Conservation (phyloP, 2,329 filamentous ascomycete species). For the Aspergillus quadrilineatus region DNA sequence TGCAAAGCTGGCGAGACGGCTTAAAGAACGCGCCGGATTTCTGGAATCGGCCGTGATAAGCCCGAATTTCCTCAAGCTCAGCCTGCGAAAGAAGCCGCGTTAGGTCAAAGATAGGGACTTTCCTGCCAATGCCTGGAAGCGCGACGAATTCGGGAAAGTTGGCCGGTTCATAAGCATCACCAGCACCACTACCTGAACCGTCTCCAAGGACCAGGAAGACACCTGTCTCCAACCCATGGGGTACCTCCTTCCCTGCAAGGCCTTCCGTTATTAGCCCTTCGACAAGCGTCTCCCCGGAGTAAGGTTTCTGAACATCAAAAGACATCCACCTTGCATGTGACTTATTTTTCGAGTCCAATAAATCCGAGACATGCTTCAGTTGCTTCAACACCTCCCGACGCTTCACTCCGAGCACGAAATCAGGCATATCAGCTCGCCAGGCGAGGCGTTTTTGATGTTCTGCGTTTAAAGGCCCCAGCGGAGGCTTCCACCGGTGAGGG, state of each 20-base stretch:
- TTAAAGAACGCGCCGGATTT: slow-evolving; percentile 38
- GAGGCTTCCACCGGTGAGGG: slow-evolving; percentile 38
- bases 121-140: slow-evolving; percentile 29
- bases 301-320: slow-evolving; percentile 21
- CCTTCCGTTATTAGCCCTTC: slow-evolving; percentile 23
- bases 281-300: slow-evolving; percentile 20
- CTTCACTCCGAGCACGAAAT: slow-evolving; percentile 41
- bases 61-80: slow-evolving; percentile 32
- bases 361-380: slow-evolving; percentile 35
- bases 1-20: slow-evolving; percentile 28
- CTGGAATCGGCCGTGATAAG: slow-evolving; percentile 29
- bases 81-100: slow-evolving; percentile 30
- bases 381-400: slow-evolving; percentile 35
- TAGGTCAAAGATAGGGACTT: slow-evolving; percentile 42
- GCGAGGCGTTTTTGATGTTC: slow-evolving; percentile 34
- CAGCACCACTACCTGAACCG: background rate
- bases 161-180: slow-evolving; percentile 8
- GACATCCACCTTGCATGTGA: slow-evolving; percentile 30
- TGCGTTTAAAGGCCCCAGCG: slow-evolving; percentile 28
- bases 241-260: slow-evolving; percentile 20
- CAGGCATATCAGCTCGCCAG: slow-evolving; percentile 51
- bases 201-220: slow-evolving; percentile 29
- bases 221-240: slow-evolving; percentile 33
- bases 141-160: slow-evolving; percentile 29
- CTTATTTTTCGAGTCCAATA: slow-evolving; percentile 15